Conservation (phyloP, 2,329 filamentous ascomycete genomes). For the Blumeriella jaapii region DNA sequence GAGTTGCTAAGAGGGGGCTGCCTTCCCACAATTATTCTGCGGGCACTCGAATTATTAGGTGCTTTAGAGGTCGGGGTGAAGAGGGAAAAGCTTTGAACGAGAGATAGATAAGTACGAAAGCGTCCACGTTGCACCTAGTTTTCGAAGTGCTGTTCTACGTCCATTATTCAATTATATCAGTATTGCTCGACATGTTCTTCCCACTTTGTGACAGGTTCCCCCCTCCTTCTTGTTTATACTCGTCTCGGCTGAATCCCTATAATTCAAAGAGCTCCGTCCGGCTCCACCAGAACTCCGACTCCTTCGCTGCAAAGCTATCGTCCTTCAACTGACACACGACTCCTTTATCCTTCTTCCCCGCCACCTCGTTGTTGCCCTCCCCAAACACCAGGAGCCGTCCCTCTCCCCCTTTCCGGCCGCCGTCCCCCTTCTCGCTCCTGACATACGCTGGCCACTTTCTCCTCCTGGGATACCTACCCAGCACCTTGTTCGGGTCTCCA, state of each 20-base stretch:
- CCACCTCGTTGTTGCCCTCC: slow-evolving; percentile 44
- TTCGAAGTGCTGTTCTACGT: too few relatives aligned
- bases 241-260: not conserved
- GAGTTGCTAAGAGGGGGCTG: too few relatives aligned
- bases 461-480: slow-evolving; percentile 12
- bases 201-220: too few relatives aligned
- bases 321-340: slow-evolving; percentile 32
- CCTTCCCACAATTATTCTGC: too few relatives aligned
- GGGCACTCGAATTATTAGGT: too few relatives aligned
- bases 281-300: slow-evolving; percentile 51
- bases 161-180: too few relatives aligned
- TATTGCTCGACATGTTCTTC: too few relatives aligned
- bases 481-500: slow-evolving; percentile 24
- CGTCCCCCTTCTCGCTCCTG: slow-evolving; percentile 6
- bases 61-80: too few relatives aligned
- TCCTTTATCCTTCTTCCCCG: slow-evolving; percentile 30
- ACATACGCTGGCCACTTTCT: slow-evolving; percentile 18
- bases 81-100: too few relatives aligned
- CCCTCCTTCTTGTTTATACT: not conserved
- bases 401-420: slow-evolving; percentile 4
- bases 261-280: slow-evolving; percentile 36
- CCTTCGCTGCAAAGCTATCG: slow-evolving; percentile 35
- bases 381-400: slow-evolving; percentile 42
- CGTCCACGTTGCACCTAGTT: too few relatives aligned
- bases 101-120: too few relatives aligned